Base-by-base conservation (phyloP, 2,329 filamentous ascomycete species). In the Alternaria incomplexa region DNA sequence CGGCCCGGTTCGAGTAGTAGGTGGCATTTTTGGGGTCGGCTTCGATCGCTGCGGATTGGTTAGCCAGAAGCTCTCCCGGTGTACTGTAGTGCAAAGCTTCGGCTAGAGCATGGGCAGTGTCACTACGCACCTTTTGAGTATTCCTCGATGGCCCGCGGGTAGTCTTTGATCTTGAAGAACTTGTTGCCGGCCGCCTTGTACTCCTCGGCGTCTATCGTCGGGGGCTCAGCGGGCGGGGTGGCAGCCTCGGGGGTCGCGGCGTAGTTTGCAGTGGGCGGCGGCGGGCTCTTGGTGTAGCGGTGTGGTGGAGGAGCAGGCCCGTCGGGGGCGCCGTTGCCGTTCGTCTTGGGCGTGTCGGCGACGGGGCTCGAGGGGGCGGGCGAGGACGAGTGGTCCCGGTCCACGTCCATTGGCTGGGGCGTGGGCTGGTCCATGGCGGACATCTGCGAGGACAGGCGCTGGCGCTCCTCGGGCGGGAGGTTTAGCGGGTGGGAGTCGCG, bases 101-200 rank as follows among this genome's bases (percentile, higher is more conserved):
- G 48, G 54, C 48, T 58, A 40, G 60, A 23, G 46, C 28, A 61
- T 26, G 55, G 64, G 50, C 25, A 56, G 61, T 46, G 55, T 58
- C 25, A 58, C 62, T 79, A 77, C 85, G 63, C 85, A 97, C 95
- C 95, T 88, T 97, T 97, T 71, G 92, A 93, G 81, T 98, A 99
- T 81, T 97, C 93, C 71, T 92, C 88, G 78, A 98, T 94, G 23
- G 96, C 95, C 77, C 91, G 91, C 64, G 86, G 83, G 80, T 95
- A 99, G 76, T 97, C 92, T 78, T 91, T 93, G 67, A 94, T 92
- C 84, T 97, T 98, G 87, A 97, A 99, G 77, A 93, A 95, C 76
- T 96, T 96, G 84, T 99, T 99, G 62, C 96, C 96, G 3, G 92
- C 89, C 72, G 92, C 88, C 85, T 99, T 99, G 87, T 91, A 97